Evolutionary conservation across 2,329 filamentous ascomycete species (phyloP).

Genomic region (Aspergillus flavus): DNA sequence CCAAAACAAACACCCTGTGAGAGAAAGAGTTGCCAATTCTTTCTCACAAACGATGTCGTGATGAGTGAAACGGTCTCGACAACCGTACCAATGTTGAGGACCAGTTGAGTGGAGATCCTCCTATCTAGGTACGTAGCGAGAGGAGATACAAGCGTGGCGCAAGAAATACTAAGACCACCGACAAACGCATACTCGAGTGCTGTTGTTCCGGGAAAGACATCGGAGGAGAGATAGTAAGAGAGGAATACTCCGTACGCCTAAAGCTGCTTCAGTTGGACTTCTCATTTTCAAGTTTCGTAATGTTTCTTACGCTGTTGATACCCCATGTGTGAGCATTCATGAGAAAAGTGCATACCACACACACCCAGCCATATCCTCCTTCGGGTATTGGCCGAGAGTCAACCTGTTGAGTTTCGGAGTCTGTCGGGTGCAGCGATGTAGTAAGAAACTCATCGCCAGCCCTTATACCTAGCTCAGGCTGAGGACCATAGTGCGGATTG

Average conservation of each 20-base stretch:
- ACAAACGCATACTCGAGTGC: neutral
- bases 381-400: neutral
- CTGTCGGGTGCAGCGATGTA: too few relatives aligned
- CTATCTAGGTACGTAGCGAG: neutral
- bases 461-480: too few relatives aligned
- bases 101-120: neutral
- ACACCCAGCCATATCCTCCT: slow-evolving; percentile 7
- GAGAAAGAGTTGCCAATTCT: slow-evolving; percentile 5
- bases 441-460: too few relatives aligned
- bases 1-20: neutral
- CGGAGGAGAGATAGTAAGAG: neutral
- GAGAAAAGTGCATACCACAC: neutral
- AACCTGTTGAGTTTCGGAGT: too few relatives aligned
- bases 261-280: too few relatives aligned
- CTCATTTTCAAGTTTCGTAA: too few relatives aligned
- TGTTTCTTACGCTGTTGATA: neutral
- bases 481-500: too few relatives aligned
- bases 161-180: neutral
- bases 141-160: neutral
- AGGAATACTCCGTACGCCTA: slow-evolving; percentile 3
- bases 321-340: slow-evolving; percentile 6
- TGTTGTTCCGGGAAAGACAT: neutral
- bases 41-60: neutral
- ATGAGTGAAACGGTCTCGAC: neutral
- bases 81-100: neutral